A percentile compares a stretch with the other conserved stretches of the same genome.
These are phyloP conservation scores for Chimonanthus salicifolius DNA, from an alignment of 164 flowering plant genomes.

Conservation along the genomic window DNA sequence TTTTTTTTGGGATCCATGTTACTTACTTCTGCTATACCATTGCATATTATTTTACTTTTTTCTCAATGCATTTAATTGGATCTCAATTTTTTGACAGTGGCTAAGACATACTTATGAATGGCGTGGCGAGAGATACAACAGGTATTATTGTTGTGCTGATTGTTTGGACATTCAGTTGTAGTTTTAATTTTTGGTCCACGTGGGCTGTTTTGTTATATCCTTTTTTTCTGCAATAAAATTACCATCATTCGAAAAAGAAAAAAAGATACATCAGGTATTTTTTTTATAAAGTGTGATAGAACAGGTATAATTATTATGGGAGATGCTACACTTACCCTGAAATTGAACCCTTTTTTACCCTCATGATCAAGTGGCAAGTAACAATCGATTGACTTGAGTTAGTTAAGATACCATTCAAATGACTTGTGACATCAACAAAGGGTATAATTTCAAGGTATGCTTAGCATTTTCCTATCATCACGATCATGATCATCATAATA, in stretches of 20 bases:
- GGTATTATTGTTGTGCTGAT: background rate
- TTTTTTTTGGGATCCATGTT: background rate
- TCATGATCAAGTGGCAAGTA: too few relatives aligned
- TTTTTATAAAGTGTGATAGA: too few relatives aligned
- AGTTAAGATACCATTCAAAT: too few relatives aligned
- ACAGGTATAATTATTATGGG: too few relatives aligned
- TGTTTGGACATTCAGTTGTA: background rate
- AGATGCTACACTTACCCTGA: too few relatives aligned
- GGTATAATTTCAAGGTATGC: too few relatives aligned
- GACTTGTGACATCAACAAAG: too few relatives aligned
- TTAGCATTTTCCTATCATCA: too few relatives aligned
- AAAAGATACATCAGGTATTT: background rate
- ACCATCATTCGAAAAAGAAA: background rate
- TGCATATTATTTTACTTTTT: background rate
- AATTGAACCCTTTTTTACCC: too few relatives aligned
- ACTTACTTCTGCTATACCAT: background rate
- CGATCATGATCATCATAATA: too few relatives aligned
- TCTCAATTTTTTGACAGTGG: background rate
- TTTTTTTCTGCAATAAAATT: too few relatives aligned
- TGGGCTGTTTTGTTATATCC: background rate
- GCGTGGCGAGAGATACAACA: slow-evolving; percentile 10
- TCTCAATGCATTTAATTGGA: background rate
- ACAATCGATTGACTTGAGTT: too few relatives aligned
- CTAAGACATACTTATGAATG: slow-evolving; percentile 6
- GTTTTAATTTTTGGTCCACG: background rate